Base-by-base conservation (phyloP, 2,329 filamentous ascomycete species). In the Leptographium radiaticola region DNA sequence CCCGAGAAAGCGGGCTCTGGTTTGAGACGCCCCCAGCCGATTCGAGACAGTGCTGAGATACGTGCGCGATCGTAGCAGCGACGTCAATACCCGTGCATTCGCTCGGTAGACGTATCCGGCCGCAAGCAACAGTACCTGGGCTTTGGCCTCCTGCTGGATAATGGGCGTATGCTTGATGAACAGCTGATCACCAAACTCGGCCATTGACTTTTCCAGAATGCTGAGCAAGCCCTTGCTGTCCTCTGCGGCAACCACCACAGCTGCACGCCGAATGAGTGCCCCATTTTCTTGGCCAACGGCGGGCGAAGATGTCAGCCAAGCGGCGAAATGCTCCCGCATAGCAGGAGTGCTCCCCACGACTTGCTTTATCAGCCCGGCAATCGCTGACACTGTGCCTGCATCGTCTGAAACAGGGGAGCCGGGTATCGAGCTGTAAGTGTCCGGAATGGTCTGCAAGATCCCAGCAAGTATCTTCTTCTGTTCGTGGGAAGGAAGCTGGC, bases 61-160 rank as follows among this genome's bases (percentile, higher is more conserved):
- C 1, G 75, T 64, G 18, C 83, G 79, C 1, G 88, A 88, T 52
- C 86, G 82, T 52, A 87, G 76, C 36, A 89, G 71, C 56, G 86
- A 75, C 4, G 77, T 76, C 1, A 96, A 67, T 57, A 83, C 83
- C 60, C 84, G 74, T 0, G 84, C 80, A 3, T 81, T 74, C 16
- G 76, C 68, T 47, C 86, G 79, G 57, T 86, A 75, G 1, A 95
- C 72, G 63, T 89, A 89, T 11, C 89, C 88, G 13, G 87, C 84
- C 47, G 80, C 75, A 4, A 97, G 73, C 0, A 95, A 78, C 3
- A 96, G 70, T 8, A 86, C 76, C 67, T 97, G 88, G 1, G 87
- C 79, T 63, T 90, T 85, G 31, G 83, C 89, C 76, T 97, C 88
- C 75, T 98, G 93, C 62, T 90, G 86, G 42, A 93, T 64, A n/a